Evolutionary conservation across 2,329 filamentous ascomycete species (phyloP).

Genomic region (Beauveria asiatica): DNA sequence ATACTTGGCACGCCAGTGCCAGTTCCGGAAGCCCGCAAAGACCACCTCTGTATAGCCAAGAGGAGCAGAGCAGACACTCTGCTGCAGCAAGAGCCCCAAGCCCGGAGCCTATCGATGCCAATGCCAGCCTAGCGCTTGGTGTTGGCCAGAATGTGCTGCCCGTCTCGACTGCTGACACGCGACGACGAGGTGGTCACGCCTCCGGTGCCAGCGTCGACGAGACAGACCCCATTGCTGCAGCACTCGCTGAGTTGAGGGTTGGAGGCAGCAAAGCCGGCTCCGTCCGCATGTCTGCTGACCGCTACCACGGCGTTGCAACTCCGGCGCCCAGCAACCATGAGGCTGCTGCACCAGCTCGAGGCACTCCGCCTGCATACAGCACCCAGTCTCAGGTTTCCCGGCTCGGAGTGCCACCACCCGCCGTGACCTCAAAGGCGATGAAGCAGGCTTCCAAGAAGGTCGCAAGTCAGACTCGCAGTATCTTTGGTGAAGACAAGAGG

Average conservation of each 20-base stretch:
- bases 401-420: constrained; percentile 81
- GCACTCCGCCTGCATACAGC: constrained; percentile 83
- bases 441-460: constrained; percentile 89
- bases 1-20: constrained; percentile 47
- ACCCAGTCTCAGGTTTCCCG: constrained; percentile 56
- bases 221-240: constrained; percentile 81
- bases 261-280: constrained; percentile 67
- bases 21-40: constrained; percentile 26
- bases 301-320: constrained; percentile 87
- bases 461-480: constrained; percentile 68
- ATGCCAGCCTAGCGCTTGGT: constrained; percentile 87
- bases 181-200: constrained; percentile 22
- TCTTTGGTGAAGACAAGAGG: constrained; percentile 50
- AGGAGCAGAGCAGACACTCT: constrained; percentile 18
- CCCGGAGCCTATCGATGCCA: constrained; percentile 81
- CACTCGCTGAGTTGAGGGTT: constrained; percentile 86
- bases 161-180: constrained; percentile 69
- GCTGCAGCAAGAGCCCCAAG: constrained; percentile 44
- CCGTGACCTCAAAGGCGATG: constrained; percentile 91
- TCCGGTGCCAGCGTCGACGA: constrained; percentile 45
- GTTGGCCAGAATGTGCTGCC: constrained; percentile 95
- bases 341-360: constrained; percentile 51
- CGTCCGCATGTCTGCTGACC: constrained; percentile 84
- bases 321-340: constrained; percentile 51
- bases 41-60: constrained; percentile 31